phyloP scores from a whole-genome alignment of 2,329 filamentous ascomycete species.

The Calonectria naviculata region DNA sequence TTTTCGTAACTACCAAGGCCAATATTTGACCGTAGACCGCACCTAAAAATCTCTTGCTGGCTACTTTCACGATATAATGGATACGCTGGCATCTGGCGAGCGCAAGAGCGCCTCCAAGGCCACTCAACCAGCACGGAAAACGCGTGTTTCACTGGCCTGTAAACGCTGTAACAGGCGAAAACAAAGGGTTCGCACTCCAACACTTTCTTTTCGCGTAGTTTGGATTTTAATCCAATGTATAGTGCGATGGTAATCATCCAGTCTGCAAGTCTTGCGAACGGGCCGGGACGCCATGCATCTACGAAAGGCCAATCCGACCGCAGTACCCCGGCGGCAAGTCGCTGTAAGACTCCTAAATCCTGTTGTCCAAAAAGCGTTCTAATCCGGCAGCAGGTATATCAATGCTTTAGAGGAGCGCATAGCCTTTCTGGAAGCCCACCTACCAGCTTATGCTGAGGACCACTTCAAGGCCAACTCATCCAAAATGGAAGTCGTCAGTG shows the following conservation, averaged over 20 bases:
- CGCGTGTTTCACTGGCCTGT: neutral
- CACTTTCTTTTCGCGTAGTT: neutral
- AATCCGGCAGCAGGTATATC: neutral
- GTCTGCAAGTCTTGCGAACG: conserved; percentile 38
- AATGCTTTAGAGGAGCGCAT: conserved; percentile 39
- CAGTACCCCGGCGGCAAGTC: conserved; percentile 43
- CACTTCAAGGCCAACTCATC: conserved; percentile 30
- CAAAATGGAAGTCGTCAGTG: neutral
- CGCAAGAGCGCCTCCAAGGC: neutral
- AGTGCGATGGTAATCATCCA: conserved; percentile 36
- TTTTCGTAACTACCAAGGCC: neutral
- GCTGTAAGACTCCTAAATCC: neutral
- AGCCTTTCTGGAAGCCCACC: conserved; percentile 40
- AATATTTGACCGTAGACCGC: neutral
- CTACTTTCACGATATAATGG: neutral
- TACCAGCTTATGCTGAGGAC: conserved; percentile 40
- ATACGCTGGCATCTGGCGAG: neutral
- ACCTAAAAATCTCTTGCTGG: neutral
- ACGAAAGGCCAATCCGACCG: conserved; percentile 37
- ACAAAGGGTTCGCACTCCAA: neutral
- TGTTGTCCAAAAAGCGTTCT: neutral
- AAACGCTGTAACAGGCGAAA: neutral
- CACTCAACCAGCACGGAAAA: neutral
- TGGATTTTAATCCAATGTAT: neutral
- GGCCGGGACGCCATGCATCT: conserved; percentile 33